Base-by-base conservation (phyloP, 177 flowering plant genomes). In the Vitis hybrid region DNA sequence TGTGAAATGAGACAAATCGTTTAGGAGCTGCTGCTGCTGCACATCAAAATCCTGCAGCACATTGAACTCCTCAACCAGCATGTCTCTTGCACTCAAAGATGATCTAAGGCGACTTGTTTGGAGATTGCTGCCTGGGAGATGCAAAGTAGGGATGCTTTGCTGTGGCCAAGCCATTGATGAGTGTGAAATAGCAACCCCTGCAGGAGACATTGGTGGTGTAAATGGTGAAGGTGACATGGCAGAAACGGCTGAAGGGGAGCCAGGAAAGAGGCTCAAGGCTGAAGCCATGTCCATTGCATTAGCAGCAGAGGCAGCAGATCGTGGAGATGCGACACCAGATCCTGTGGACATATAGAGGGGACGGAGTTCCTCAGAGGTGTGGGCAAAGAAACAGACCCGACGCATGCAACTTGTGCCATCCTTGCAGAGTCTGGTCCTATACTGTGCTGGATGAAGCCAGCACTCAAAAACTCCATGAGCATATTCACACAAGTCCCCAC, bases 351-450 rank as follows among this genome's bases (percentile, higher is more conserved):
- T 60, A 70, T 69, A 70, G 4, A 73, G 49, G 13, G 76, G 79
- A 8, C 83, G 69, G 21, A 80, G 72, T 51, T 80, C 83, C 40
- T 80, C 77, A 50, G 52, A 15, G 3, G 13, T 60, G 64, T 80
- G 83, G 11, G 83, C 83, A 68, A 80, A 80, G 72, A 80, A 80
- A 58, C 83, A 80, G 52, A 78, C 79, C 18, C 70, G 60, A 18
- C 18, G 18, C 18, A 18, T 18, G 18, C 18, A 18, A 18, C 18
- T 18, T 18, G 18, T 18, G 18, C 18, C 18, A 18, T 18, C 18
- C 18, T 18, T 18, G 18, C 0, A 18, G 18, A 18, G 18, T 18
- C 18, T 18, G 18, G 18, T 18, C 18, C 18, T 18, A 18, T 18
- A 18, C 18, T 18, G 18, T 18, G 18, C 18, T 18, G 18, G 18